Evolutionary conservation across 192 early-diverging fungal genomes (phyloP), one percentile per base, ranked within the genome.

Genomic region (Piromyces finnis): DNA sequence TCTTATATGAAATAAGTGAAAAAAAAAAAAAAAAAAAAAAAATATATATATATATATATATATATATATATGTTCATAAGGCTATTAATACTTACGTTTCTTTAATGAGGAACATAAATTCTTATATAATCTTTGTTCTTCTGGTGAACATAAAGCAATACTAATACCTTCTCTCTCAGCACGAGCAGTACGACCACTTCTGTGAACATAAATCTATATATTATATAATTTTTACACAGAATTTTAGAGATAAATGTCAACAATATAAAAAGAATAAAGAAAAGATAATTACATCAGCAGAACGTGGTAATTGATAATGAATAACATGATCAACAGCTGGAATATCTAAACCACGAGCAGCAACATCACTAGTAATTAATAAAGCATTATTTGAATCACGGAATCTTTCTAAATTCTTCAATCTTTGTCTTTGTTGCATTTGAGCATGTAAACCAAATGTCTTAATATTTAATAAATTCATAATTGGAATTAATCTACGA

Each of bases 331-430:
- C 95, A 28, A 99, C 94, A 41, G 86, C 29, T 0, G 95, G 94
- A 36, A 99, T 96, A 87, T 99, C 97, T 80, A 99, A 85, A 77
- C 97, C 97, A 80, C 97, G 92, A 0, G 96, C 95, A 5, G 97
- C 97, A 29, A 99, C 97, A 85, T 99, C 97, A 30, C 92, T 93
- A n/a, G 96, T 94, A 51, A 99, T 90, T 82, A 99, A 87, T 0
- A 99, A 91, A 1, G 94, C 92, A 78, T 90, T 88, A 6, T 85
- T 78, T 27, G 91, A 89, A 13, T 90, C 86, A 59, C 91, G 92
- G 87, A 98, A 96, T 77, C 90, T 81, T 77, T 99, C 97, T 77
- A 99, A 85, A 84, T 93, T 96, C 85, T 96, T 96, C 35, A 99
- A 88, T 28, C 97, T 90, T 86, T 96, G 95, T 27, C 93, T 89